Evolutionary conservation across 805 yeast genomes (phyloP).

Genomic region (Saturnispora silvae): DNA sequence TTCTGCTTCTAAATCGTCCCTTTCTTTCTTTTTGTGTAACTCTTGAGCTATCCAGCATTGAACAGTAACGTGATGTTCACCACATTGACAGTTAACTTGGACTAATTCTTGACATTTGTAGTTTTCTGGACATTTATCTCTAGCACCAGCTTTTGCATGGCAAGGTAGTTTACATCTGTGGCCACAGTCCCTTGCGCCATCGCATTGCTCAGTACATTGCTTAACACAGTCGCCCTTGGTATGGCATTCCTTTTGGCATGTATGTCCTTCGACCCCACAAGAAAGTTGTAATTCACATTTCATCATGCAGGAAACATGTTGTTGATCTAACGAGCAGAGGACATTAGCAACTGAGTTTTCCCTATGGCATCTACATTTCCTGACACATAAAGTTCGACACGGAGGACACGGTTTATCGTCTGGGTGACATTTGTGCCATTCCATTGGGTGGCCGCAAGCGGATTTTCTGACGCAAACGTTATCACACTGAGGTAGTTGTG

Average conservation of each 20-base stretch:
- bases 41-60: constrained; percentile 36
- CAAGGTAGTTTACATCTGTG: constrained; percentile 58
- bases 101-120: constrained; percentile 43
- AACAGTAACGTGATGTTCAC: constrained; percentile 35
- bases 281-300: constrained; percentile 43
- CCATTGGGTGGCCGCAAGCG: constrained; percentile 62
- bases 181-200: constrained; percentile 47
- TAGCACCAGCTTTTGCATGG: constrained; percentile 34
- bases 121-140: constrained; percentile 39
- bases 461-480: constrained; percentile 50
- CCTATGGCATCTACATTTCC: constrained; percentile 24
- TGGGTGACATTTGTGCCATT: constrained; percentile 69
- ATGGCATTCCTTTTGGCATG: constrained; percentile 48
- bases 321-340: constrained; percentile 51
- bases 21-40: constrained; percentile 5
- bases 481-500: constrained; percentile 51
- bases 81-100: constrained; percentile 52
- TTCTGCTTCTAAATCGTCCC: neutral
- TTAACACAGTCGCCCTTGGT: constrained; percentile 45
- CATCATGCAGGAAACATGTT: constrained; percentile 52
- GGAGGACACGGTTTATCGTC: constrained; percentile 57
- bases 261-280: constrained; percentile 35
- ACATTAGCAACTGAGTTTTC: constrained; percentile 40
- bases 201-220: constrained; percentile 53
- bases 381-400: constrained; percentile 42